Base-by-base conservation (phyloP, 2,329 filamentous ascomycete species). In the Ceratocystis alfenasii region DNA sequence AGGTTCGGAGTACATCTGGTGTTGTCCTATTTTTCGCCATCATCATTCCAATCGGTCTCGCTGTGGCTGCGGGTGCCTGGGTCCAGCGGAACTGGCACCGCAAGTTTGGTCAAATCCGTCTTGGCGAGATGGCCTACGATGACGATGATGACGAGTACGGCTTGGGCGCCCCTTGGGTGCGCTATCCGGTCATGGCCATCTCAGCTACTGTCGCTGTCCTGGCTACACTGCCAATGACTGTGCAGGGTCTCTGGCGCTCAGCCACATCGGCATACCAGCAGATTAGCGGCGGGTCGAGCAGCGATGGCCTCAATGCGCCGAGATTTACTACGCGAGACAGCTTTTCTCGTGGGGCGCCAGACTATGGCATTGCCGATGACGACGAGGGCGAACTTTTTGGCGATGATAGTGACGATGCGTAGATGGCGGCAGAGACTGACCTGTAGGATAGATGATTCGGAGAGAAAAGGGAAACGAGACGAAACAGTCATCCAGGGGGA, bases 361-460 rank as follows among this genome's bases (percentile, higher is more conserved):
- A 96, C 74, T 97, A 97, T 74, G 84, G 87, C 17, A 82, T 87
- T 71, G 90, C 96, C 63, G 91, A 95, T 71, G 89, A 94, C 63
- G 94, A 97, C 73, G 94, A 97, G 74, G 93, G 93, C 62, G 93
- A 97, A 78, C 78, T 99, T 70, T 77, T 99, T 45, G 94, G 94
- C 0, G 93, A 96, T 70, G 92, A 95, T 68, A 91, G 90, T 70
- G 93, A 96, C 70, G 91, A 96, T 72, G 93, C 96, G 68, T 88
- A 70, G 50, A 64, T 62, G 28, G 2, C 20, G 62, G 45, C 30
- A 33, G 30, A 22, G 60, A 6, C 15, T 7, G 46, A 63, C 20
- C 41, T n/a, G 25, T 15, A 50, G 28, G 12, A 20, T 41, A 41
- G 10, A 41, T 15, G 36, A 15, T 41, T 12, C 12, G 10, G 36